phyloP scores from a whole-genome alignment of 1,139 yeast genomes.

The Zygosaccharomyces pseudobailii region DNA sequence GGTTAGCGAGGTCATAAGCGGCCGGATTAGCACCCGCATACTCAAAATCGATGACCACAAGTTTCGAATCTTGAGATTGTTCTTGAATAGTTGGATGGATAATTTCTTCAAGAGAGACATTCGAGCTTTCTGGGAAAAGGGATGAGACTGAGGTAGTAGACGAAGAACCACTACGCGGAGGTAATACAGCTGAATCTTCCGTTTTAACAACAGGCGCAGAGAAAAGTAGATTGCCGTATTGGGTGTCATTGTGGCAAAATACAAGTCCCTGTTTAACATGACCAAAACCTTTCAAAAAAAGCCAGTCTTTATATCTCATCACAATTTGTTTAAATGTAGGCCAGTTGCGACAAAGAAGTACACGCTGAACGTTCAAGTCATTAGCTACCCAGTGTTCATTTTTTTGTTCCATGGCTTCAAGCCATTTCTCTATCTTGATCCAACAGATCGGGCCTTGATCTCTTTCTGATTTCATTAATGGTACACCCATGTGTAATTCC shows the following conservation, averaged over 20 bases:
- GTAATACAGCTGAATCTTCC: constrained; percentile 22
- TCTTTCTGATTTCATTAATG: constrained; percentile 51
- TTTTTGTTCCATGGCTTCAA: constrained; percentile 46
- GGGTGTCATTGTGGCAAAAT: constrained; percentile 94
- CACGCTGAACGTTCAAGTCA: constrained; percentile 37
- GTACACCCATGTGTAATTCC: constrained; percentile 79
- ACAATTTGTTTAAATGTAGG: constrained; percentile 45
- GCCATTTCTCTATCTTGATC: constrained; percentile 71
- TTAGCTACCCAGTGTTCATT: constrained; percentile 30
- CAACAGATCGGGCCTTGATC: constrained; percentile 62
- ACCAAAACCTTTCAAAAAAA: constrained; percentile 49
- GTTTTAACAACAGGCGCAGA: constrained; percentile 31
- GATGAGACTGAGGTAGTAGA: constrained; percentile 12
- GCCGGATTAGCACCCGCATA: constrained; percentile 92
- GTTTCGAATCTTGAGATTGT: constrained; percentile 57
- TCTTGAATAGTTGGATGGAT: constrained; percentile 37
- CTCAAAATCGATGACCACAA: constrained; percentile 94
- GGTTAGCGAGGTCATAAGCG: constrained; percentile 87
- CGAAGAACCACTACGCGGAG: constrained; percentile 28
- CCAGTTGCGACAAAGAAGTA: constrained; percentile 49
- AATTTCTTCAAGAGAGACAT: constrained; percentile 34
- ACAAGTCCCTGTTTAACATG: constrained; percentile 41
- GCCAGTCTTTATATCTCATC: constrained; percentile 55
- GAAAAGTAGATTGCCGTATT: constrained; percentile 82
- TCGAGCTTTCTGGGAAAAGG: constrained; percentile 32